Conservation (phyloP, 139 green algal genomes). For the Micractinium sp. region DNA sequence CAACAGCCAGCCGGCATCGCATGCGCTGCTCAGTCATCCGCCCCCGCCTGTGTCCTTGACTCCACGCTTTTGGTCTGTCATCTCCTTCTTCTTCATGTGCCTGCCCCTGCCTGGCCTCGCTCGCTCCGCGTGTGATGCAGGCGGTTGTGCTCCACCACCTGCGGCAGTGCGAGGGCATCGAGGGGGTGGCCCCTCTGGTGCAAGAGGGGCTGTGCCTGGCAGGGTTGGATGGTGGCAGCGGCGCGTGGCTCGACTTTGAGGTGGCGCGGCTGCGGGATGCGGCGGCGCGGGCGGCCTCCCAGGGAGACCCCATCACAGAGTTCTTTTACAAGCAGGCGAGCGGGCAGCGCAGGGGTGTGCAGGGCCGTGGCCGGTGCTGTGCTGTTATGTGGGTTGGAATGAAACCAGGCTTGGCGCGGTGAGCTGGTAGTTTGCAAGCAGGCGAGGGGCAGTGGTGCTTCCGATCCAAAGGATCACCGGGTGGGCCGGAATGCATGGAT, state of each 20-base stretch:
- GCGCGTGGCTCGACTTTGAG: slow-evolving; percentile 30
- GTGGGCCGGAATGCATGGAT: too few species aligned
- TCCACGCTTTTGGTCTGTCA: background rate
- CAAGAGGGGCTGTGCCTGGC: background rate
- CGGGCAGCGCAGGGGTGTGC: background rate
- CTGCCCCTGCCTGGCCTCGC: background rate
- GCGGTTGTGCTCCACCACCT: slow-evolving; percentile 12
- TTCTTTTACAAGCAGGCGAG: slow-evolving; percentile 32
- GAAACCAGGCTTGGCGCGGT: too few species aligned
- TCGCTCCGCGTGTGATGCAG: background rate
- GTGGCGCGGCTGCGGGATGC: background rate
- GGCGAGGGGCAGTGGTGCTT: too few species aligned
- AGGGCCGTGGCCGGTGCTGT: too few species aligned
- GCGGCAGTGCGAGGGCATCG: background rate
- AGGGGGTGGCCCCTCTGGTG: background rate
- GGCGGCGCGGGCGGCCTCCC: background rate
- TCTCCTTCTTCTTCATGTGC: background rate
- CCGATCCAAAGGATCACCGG: too few species aligned
- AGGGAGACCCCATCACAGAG: slow-evolving; percentile 8
- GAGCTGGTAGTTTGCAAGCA: too few species aligned
- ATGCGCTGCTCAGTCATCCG: too few species aligned
- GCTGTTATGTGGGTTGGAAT: too few species aligned
- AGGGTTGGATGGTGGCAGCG: background rate
- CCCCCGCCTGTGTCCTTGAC: too few species aligned
- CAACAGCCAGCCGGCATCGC: too few species aligned